Evolutionary conservation across 495 filamentous ascomycete genomes (phyloP).

Genomic region (Hypoxylon cercidicola): DNA sequence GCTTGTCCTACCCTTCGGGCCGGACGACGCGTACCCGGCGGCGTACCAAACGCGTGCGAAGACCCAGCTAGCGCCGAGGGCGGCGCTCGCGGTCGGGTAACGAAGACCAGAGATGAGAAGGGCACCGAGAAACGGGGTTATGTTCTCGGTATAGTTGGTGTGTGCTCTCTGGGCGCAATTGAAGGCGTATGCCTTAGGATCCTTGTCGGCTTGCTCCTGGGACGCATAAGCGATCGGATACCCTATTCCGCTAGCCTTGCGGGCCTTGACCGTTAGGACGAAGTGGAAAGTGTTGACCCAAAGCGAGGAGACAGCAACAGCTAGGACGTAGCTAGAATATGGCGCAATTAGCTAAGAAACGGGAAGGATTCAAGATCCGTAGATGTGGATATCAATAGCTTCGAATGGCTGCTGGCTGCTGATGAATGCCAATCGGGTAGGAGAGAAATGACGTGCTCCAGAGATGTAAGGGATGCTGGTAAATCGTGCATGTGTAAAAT

Average conservation of each 20-base stretch:
- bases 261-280: conserved; percentile 53
- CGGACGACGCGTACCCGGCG: conserved; percentile 65
- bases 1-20: conserved; percentile 48
- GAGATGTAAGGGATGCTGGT: conserved; percentile 1
- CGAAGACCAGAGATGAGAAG: conserved; percentile 65
- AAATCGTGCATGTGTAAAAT: neutral
- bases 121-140: conserved; percentile 65
- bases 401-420: neutral
- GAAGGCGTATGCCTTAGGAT: conserved; percentile 56
- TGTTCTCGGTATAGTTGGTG: conserved; percentile 75
- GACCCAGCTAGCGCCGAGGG: conserved; percentile 66
- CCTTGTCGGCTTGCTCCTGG: conserved; percentile 67
- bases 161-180: conserved; percentile 77
- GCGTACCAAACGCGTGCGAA: conserved; percentile 64
- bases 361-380: conserved; percentile 13
- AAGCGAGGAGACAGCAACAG: conserved; percentile 66
- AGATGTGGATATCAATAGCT: neutral
- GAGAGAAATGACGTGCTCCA: conserved; percentile 23
- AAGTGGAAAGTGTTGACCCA: conserved; percentile 67
- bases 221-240: conserved; percentile 75
- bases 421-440: conserved; percentile 17
- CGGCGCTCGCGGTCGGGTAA: conserved; percentile 65
- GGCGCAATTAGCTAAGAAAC: conserved; percentile 20
- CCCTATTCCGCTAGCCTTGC: conserved; percentile 65
- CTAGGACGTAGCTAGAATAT: conserved; percentile 63